Evolutionary conservation across 441 rosid species (phyloP).

Genomic region (Adansonia rubrostipa): DNA sequence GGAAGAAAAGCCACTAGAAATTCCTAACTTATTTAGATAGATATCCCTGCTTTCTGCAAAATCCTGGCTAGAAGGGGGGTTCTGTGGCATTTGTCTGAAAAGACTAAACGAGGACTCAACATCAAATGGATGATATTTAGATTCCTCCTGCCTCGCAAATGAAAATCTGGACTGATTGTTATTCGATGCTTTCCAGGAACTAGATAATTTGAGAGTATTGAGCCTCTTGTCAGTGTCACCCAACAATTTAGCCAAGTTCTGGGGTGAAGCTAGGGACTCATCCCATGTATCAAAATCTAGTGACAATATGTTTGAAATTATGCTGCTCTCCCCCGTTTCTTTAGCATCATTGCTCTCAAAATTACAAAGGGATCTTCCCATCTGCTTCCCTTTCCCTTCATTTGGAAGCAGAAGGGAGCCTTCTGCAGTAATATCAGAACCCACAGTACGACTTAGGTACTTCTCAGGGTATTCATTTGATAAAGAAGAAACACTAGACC

Average conservation of each 20-base stretch:
- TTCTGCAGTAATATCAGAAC: slow-evolving; percentile 43
- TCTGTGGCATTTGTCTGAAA: slow-evolving; percentile 49
- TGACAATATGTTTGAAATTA: slow-evolving; percentile 74
- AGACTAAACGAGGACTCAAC: slow-evolving; percentile 41
- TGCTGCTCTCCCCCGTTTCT: slow-evolving; percentile 69
- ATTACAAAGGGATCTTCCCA: slow-evolving; percentile 37
- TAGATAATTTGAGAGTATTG: slow-evolving; percentile 49
- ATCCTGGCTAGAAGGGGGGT: slow-evolving; percentile 44
- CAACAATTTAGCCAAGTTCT: slow-evolving; percentile 61
- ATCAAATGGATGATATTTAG: slow-evolving; percentile 49
- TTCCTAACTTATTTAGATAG: slow-evolving; percentile 45
- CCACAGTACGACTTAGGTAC: slow-evolving; percentile 37
- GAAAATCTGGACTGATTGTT: slow-evolving; percentile 91
- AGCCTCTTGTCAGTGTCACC: slow-evolving; percentile 60
- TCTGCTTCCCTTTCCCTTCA: slow-evolving; percentile 50
- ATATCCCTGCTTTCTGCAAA: slow-evolving; percentile 52
- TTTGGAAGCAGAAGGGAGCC: slow-evolving; percentile 43
- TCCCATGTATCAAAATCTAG: slow-evolving; percentile 88
- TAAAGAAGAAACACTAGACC: slow-evolving; percentile 38
- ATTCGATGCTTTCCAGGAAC: slow-evolving; percentile 63
- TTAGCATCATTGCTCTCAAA: slow-evolving; percentile 32
- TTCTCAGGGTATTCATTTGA: slow-evolving; percentile 63
- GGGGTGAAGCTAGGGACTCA: slow-evolving; percentile 70
- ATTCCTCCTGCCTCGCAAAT: slow-evolving; percentile 82
- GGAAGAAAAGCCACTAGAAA: slow-evolving; percentile 57